Conservation (phyloP, 257 asterid genomes). For the Solanum neorickii region DNA sequence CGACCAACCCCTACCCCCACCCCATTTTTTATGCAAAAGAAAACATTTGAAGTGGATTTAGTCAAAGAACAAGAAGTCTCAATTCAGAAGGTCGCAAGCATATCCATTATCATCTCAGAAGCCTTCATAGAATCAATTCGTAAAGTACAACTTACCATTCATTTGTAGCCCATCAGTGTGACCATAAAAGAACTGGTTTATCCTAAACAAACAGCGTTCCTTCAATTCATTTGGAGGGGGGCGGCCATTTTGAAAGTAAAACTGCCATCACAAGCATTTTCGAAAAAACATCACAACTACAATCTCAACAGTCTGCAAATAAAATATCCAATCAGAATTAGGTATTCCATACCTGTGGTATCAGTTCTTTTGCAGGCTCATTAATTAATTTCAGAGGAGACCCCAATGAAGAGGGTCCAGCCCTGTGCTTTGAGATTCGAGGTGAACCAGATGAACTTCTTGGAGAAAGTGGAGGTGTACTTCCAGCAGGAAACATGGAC, state of each 20-base stretch:
- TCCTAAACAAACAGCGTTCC: conserved; percentile 88
- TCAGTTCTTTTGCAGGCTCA: conserved; percentile 82
- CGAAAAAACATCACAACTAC: background rate
- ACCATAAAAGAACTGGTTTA: conserved; percentile 93
- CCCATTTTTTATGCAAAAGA: background rate
- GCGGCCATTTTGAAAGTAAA: conserved; percentile 84
- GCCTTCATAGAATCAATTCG: background rate
- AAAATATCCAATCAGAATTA: background rate
- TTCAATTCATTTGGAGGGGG: conserved; percentile 89
- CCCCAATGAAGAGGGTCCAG: conserved; percentile 72
- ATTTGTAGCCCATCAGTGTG: conserved; percentile 83
- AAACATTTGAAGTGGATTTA: background rate
- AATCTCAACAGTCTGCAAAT: background rate
- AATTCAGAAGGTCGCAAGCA: background rate
- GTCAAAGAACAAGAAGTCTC: background rate
- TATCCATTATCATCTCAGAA: background rate
- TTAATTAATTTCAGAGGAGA: conserved; percentile 77
- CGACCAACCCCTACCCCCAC: background rate
- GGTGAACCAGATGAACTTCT: conserved; percentile 98
- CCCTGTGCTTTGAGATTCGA: conserved; percentile 74
- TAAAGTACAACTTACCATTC: conserved; percentile 51
- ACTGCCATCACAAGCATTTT: conserved; percentile 43
- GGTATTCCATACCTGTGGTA: conserved; percentile 73
- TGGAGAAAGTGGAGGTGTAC: conserved; percentile 99
- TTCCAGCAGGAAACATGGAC: conserved; percentile 96